These are phyloP conservation scores for Sclerospora graminicola DNA, from an alignment of 352 stramenopile species.

Conservation along the genomic window DNA sequence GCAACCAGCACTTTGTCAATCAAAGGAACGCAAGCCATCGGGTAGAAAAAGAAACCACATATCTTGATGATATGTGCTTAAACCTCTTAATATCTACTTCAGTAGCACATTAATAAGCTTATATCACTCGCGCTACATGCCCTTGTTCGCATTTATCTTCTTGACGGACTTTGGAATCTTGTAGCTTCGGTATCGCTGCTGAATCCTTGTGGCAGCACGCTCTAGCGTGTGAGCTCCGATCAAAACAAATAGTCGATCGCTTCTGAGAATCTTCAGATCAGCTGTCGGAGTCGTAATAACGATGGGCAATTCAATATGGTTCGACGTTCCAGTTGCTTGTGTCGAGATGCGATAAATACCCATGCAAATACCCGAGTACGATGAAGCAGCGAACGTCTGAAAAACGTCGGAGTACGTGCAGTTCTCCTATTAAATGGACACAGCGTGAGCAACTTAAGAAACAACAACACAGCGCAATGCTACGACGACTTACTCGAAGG, in stretches of 20 bases:
- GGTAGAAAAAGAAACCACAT: constrained; percentile 18
- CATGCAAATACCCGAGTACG: constrained; percentile 56
- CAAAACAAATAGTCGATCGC: constrained; percentile 60
- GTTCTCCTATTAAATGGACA: constrained; percentile 11
- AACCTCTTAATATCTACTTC: background rate
- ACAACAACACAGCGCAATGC: background rate
- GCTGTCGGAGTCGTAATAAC: constrained; percentile 62
- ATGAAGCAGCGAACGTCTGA: constrained; percentile 39
- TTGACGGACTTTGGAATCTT: constrained; percentile 12
- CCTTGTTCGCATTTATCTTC: background rate
- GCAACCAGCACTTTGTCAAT: background rate
- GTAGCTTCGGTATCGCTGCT: constrained; percentile 31
- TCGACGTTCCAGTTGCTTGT: constrained; percentile 27
- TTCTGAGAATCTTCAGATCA: constrained; percentile 35
- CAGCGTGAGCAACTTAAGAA: background rate
- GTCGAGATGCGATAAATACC: constrained; percentile 63
- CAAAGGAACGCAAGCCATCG: constrained; percentile 10
- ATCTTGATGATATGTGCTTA: constrained; percentile 6
- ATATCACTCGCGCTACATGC: background rate
- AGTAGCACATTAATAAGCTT: background rate
- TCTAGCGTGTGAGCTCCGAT: constrained; percentile 64
- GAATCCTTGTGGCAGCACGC: constrained; percentile 47
- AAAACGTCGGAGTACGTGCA: constrained; percentile 60
- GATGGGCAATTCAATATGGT: constrained; percentile 51
- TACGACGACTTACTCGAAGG: constrained; percentile 27